Base-by-base conservation (phyloP, 2,329 filamentous ascomycete species). In the Mycogone perniciosa region DNA sequence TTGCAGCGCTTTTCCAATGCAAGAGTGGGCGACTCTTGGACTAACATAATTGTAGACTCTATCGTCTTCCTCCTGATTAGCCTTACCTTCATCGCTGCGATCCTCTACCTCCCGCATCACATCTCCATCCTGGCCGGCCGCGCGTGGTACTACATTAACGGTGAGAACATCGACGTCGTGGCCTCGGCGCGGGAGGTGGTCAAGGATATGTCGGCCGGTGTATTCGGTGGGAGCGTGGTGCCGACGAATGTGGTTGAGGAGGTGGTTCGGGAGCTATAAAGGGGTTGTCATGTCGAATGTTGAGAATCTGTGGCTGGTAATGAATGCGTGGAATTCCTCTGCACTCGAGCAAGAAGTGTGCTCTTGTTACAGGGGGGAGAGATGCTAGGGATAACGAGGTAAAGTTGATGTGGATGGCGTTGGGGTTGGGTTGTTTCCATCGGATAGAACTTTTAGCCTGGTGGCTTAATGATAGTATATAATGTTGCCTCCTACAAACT, bases 61-160 rank as follows among this genome's bases (percentile, higher is more conserved):
- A 79, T 96, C 62, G 80, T 96, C 65, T 93, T 99, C 76, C 85
- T 96, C 62, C 85, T 96, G 66, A 78, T 89, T 69, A 85, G 86
- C 64, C 85, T 97, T 72, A 84, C 93, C 62, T 79, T 88, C 62
- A 90, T 95, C 65, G 93, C 90, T 59, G 84, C 85, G 48, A 86
- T 88, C 57, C 83, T 97, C 57, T 99, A 99, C 76, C 88, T 99
- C 13, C 93, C 93, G 8, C 86, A 95, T 64, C 92, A 97, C 73
- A 74, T 97, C 62, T 78, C 82, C 62, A 86, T 89, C 66, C 85
- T 99, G 61, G 81, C 85, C 64, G 82, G 84, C 65, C 87, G 92
- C 65, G 85, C 89, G 48, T 95, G 89, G 81, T 99, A 96, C 76
- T 99, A 99, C 76, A 88, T 89, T 69, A 85, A 85, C 57, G 93